Evolutionary conservation across 441 rosid genomes (phyloP).

Genomic region (Corymbia calophylla): DNA sequence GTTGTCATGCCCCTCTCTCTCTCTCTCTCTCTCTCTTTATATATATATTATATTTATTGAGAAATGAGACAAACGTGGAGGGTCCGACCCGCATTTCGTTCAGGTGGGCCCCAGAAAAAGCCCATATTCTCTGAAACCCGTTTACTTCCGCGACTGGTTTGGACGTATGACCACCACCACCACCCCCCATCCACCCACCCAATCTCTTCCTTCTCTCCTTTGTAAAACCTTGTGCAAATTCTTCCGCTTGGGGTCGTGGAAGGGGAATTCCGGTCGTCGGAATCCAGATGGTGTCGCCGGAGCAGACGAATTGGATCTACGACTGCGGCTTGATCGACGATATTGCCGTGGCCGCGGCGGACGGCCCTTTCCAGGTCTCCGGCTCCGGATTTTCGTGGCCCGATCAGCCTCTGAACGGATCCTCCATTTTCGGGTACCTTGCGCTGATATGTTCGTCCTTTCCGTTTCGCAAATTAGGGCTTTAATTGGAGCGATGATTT

Average conservation of each 20-base stretch:
- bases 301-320: slow-evolving; percentile 59
- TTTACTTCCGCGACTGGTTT: neutral
- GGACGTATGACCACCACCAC: neutral
- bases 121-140: neutral
- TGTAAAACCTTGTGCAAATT: neutral
- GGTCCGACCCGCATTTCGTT: neutral
- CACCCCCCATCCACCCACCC: neutral
- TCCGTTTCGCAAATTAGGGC: neutral
- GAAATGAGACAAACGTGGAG: neutral
- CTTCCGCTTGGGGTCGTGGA: neutral
- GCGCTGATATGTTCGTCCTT: neutral
- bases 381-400: slow-evolving; percentile 70
- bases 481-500: neutral
- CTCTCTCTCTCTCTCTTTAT: too few relatives aligned
- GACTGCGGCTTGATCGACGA: slow-evolving; percentile 73
- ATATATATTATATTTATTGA: neutral
- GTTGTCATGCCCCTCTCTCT: neutral
- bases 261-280: neutral
- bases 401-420: slow-evolving; percentile 35
- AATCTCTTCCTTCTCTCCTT: neutral
- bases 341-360: slow-evolving; percentile 44
- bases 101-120: neutral
- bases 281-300: slow-evolving; percentile 63
- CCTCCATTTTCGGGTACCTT: slow-evolving; percentile 48
- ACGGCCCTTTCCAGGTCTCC: slow-evolving; percentile 43